Percentiles rank a stretch among this genome's conserved stretches.
Conservation (phyloP, 352 stramenopile genomes). For the Pythium rhizo-oryzae region DNA sequence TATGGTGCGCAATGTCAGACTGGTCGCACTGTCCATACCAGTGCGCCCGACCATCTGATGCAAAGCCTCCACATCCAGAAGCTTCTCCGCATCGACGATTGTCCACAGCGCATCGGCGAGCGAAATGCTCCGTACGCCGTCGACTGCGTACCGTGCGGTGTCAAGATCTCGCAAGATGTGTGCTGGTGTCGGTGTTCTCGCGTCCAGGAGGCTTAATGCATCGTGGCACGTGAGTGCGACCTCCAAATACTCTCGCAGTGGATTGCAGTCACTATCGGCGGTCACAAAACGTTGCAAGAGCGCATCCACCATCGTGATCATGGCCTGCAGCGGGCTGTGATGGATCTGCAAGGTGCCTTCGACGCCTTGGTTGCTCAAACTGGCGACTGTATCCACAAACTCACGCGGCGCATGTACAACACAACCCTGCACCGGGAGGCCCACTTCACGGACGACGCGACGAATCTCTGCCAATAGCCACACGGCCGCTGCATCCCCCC, state of each 20-base stretch:
- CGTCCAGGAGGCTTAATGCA: not conserved
- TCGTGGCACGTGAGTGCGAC: conserved; percentile 12
- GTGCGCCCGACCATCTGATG: not conserved
- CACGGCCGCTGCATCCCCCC: not conserved
- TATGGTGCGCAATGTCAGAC: not conserved
- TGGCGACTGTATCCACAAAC: not conserved
- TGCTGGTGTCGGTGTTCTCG: not conserved
- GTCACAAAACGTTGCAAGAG: not conserved
- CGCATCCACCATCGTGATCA: conserved; percentile 5
- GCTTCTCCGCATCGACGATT: not conserved
- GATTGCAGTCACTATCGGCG: not conserved
- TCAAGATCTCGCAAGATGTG: not conserved
- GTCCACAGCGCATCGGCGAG: conserved; percentile 1
- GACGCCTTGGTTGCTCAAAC: not conserved
- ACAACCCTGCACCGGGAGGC: not conserved
- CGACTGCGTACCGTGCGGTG: not conserved
- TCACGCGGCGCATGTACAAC: conserved; percentile 2
- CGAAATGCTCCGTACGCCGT: conserved; percentile 4
- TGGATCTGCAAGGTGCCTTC: not conserved
- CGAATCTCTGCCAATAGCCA: conserved; percentile 6
- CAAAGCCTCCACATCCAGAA: not conserved
- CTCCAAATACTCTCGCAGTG: not conserved
- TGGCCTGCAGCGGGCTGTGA: not conserved
- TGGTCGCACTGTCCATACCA: not conserved
- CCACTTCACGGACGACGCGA: not conserved